Evolutionary conservation across 1,139 yeast genomes (phyloP).

Genomic region (Pneumocystis oryctolagi): DNA sequence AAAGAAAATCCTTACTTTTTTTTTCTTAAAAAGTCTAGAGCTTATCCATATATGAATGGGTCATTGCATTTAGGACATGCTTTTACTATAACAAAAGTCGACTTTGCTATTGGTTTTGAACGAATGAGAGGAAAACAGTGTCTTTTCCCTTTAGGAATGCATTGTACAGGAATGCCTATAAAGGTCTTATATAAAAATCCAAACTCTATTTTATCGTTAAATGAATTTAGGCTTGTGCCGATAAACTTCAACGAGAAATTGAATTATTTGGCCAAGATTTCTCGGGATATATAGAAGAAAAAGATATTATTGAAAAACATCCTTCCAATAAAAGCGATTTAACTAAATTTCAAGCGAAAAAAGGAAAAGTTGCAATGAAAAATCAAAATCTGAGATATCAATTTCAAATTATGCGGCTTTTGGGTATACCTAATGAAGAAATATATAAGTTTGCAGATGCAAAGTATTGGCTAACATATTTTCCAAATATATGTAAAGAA

Average conservation of each 20-base stretch:
- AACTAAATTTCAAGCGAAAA: constrained; percentile 81
- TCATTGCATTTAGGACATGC: constrained; percentile 95
- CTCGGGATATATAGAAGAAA: constrained; percentile 22
- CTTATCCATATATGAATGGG: constrained; percentile 98
- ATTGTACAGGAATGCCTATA: constrained; percentile 99
- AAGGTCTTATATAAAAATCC: constrained; percentile 24
- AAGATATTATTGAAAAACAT: constrained; percentile 16
- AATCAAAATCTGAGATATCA: constrained; percentile 90
- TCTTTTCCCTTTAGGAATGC: constrained; percentile 92
- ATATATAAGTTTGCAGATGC: constrained; percentile 82
- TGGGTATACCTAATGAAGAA: constrained; percentile 72
- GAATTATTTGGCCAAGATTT: constrained; percentile 81
- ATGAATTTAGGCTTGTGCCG: constrained; percentile 57
- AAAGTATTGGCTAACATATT: constrained; percentile 69
- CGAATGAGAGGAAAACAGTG: constrained; percentile 90
- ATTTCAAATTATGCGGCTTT: constrained; percentile 88
- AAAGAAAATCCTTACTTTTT: not conserved
- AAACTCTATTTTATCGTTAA: not conserved
- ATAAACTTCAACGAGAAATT: constrained; percentile 80
- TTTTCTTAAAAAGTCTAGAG: constrained; percentile 23
- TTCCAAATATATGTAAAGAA: constrained; percentile 76
- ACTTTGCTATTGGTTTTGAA: constrained; percentile 85
- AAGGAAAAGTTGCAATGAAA: constrained; percentile 84
- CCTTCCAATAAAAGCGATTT: constrained; percentile 46
- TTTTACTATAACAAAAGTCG: constrained; percentile 88